Evolutionary conservation across 257 asterid genomes (phyloP).

Genomic region (Nicotiana attenuata): DNA sequence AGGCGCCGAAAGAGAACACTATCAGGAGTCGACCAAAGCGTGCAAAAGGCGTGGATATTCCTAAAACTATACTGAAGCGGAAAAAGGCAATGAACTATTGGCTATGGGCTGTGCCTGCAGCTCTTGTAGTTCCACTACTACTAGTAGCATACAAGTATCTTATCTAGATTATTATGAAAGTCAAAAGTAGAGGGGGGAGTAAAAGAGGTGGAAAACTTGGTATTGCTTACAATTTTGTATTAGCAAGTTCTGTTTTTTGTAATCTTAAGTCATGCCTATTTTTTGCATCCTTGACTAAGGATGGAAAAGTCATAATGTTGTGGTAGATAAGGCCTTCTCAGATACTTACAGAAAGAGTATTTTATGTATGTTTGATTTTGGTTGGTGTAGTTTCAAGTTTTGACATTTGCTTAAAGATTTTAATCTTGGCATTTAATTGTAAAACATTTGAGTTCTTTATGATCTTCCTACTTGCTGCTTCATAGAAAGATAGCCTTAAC

Average conservation of each 20-base stretch:
- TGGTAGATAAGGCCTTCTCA: slow-evolving; percentile 11
- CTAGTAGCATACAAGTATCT: slow-evolving; percentile 44
- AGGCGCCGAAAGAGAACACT: slow-evolving; percentile 40
- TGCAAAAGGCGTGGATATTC: slow-evolving; percentile 53
- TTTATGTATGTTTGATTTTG: slow-evolving; percentile 5
- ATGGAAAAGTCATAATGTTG: slow-evolving; percentile 31
- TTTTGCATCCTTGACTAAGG: slow-evolving; percentile 13
- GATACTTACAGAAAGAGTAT: background rate
- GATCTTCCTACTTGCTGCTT: background rate
- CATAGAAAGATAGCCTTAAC: background rate
- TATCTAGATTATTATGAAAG: slow-evolving; percentile 18
- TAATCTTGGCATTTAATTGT: slow-evolving; percentile 1
- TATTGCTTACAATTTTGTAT: slow-evolving; percentile 17
- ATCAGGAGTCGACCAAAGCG: slow-evolving; percentile 41
- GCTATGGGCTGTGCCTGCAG: slow-evolving; percentile 70
- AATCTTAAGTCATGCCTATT: background rate
- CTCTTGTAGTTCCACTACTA: slow-evolving; percentile 35
- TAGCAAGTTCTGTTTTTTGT: slow-evolving; percentile 7
- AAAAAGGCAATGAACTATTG: slow-evolving; percentile 72
- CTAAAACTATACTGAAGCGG: slow-evolving; percentile 66
- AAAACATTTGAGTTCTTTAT: slow-evolving; percentile 2
- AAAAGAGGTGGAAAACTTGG: background rate
- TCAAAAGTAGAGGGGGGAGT: slow-evolving; percentile 9
- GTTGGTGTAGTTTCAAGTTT: slow-evolving; percentile 5
- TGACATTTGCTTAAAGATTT: slow-evolving; percentile 2